Conservation (phyloP, 345 rosid genomes). For the Firmiana major region DNA sequence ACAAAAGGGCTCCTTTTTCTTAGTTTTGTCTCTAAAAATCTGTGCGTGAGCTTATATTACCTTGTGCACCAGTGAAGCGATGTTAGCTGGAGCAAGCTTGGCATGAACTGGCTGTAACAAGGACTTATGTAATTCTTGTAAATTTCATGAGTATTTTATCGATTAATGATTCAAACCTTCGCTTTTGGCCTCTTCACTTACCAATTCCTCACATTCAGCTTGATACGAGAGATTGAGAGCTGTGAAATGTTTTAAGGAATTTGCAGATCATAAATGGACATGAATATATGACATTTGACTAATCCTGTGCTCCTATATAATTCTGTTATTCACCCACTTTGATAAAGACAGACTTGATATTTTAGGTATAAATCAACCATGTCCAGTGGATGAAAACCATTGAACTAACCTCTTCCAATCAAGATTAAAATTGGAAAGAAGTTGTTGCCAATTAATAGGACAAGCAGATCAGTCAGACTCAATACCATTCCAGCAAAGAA, state of each 20-base stretch:
- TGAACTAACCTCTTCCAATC: background rate
- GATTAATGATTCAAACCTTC: background rate
- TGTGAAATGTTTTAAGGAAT: background rate
- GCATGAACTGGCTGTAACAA: conserved; percentile 15
- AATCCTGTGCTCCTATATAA: background rate
- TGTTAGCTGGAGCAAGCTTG: conserved; percentile 16
- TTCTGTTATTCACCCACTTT: background rate
- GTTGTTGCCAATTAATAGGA: background rate
- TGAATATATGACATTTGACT: background rate
- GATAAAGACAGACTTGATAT: background rate
- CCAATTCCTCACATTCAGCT: background rate
- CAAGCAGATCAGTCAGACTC: background rate
- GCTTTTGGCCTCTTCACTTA: background rate
- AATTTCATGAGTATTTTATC: background rate
- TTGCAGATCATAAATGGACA: background rate
- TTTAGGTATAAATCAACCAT: background rate
- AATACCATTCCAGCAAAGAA: background rate
- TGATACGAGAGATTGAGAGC: background rate
- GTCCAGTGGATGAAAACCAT: background rate
- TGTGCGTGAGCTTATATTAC: conserved; percentile 10
- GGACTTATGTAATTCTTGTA: background rate
- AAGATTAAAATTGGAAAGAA: background rate
- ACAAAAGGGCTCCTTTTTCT: conserved; percentile 4
- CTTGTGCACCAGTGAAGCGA: conserved; percentile 17
- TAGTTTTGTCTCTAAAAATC: background rate